Percentiles rank a stretch among this genome's conserved stretches.
These are phyloP conservation scores for Botrytis hyacinthi DNA, from an alignment of 2,329 filamentous ascomycete species.

Conservation along the genomic window DNA sequence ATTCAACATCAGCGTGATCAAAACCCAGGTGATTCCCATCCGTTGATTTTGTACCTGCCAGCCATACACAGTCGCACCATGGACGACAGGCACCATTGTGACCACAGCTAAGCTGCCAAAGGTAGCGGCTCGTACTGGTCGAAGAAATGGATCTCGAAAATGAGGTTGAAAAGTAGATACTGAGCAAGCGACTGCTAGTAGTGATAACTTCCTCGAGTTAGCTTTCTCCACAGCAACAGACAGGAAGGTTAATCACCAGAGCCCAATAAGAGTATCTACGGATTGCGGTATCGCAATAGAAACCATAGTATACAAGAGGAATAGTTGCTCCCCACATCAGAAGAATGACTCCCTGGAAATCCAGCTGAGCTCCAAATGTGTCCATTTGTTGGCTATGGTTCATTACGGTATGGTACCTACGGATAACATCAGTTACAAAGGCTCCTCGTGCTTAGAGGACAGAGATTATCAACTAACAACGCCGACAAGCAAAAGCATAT, in stretches of 20 bases:
- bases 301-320: slow-evolving; percentile 55
- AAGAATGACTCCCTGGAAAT: slow-evolving; percentile 60
- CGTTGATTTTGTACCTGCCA: slow-evolving; percentile 40
- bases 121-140: slow-evolving; percentile 43
- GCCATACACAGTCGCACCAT: slow-evolving; percentile 41
- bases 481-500: slow-evolving; percentile 48
- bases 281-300: slow-evolving; percentile 38
- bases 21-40: slow-evolving; percentile 45
- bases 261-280: slow-evolving; percentile 6
- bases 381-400: slow-evolving; percentile 52
- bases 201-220: slow-evolving; percentile 8
- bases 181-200: slow-evolving; percentile 41
- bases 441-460: not conserved
- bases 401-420: slow-evolving; percentile 55
- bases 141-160: slow-evolving; percentile 42
- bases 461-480: slow-evolving; percentile 37
- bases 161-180: slow-evolving; percentile 41
- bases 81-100: slow-evolving; percentile 43
- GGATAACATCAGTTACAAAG: slow-evolving; percentile 20
- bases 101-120: slow-evolving; percentile 45
- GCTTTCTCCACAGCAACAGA: not conserved
- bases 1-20: slow-evolving; percentile 42
- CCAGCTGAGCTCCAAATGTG: slow-evolving; percentile 54
- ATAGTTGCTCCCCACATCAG: slow-evolving; percentile 62
- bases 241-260: slow-evolving; percentile 23